Base-by-base conservation (phyloP, 2,329 filamentous ascomycete species). In the Paecilomyces sp. region DNA sequence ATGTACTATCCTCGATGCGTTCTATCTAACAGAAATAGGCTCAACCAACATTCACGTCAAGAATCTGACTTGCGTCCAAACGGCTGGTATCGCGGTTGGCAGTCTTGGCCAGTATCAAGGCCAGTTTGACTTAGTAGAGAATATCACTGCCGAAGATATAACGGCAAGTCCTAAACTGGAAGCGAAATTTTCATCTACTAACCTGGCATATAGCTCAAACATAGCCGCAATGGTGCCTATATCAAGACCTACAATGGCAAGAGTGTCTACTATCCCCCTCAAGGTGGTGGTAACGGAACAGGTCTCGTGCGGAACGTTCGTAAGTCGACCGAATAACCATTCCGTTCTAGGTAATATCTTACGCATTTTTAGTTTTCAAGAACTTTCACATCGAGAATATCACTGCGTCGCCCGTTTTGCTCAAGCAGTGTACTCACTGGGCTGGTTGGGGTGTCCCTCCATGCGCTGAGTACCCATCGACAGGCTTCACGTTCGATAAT, bases 21-120 rank as follows among this genome's bases (percentile, higher is more conserved):
- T 18, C 36, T 47, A n/a, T 47, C 36, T 54, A n/a, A 54, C 52
- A 31, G 8, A 6, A n/a, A 28, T 18, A 54, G 52, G 52, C 13
- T 54, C 52, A 13, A 54, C 52, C 52, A 54, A 54, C n/a, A 54
- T 54, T n/a, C 22, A 54, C 25, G 52, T 54, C 52, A 54, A 54
- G 52, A 54, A 54, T 22, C 22, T 54, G 11, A 54, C 52, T 31
- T 54, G 52, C 22, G 52, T 54, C 13, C 24, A 54, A 31, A 54
- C 52, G 30, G 52, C 52, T 31, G 52, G 52, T n/a, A 54, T 54
- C 9, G 52, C 52, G 2, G 8, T 54, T 22, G 52, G 52, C 18
- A 54, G 52, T 28, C 52, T 54, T 25, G 52, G 52, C 8, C 52
- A 54, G 52, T 54, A 54, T 31, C 24, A 54, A 54, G 52, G 52